A percentile compares a stretch with the other conserved stretches of the same genome.
phyloP scores from a whole-genome alignment of 192 early-diverging fungal species.

The Coemansia sp. region DNA sequence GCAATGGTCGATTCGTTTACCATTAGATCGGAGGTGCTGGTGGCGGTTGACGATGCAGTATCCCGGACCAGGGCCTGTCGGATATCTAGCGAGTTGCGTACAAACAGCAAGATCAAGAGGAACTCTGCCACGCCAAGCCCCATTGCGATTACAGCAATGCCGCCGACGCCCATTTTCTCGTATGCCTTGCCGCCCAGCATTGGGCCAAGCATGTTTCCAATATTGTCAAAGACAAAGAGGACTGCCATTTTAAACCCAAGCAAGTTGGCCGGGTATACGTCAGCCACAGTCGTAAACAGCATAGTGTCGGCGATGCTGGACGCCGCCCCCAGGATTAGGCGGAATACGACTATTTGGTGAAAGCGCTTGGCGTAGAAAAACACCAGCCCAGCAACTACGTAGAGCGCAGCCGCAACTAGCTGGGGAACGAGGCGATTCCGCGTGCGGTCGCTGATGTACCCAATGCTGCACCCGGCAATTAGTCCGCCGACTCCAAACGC shows the following conservation, averaged over 20 bases:
- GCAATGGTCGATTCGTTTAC: constrained; percentile 3
- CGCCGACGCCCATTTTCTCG: constrained; percentile 42
- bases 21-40: neutral
- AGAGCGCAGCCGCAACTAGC: constrained; percentile 25
- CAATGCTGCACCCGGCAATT: constrained; percentile 21
- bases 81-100: constrained; percentile 46
- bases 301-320: constrained; percentile 48
- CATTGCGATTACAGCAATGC: constrained; percentile 39
- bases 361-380: constrained; percentile 32
- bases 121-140: constrained; percentile 28
- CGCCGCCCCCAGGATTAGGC: constrained; percentile 34
- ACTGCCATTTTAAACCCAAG: constrained; percentile 45
- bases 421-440: constrained; percentile 37
- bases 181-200: constrained; percentile 43
- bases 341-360: constrained; percentile 39
- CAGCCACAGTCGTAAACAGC: constrained; percentile 49
- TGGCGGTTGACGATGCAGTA: neutral
- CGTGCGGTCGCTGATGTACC: constrained; percentile 44
- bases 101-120: constrained; percentile 28
- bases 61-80: neutral
- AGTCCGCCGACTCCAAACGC: constrained; percentile 49
- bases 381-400: constrained; percentile 27
- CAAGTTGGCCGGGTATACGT: constrained; percentile 45
- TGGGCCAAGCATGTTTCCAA: constrained; percentile 50
- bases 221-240: constrained; percentile 48